A percentile compares a stretch with the other conserved stretches of the same genome.
These are phyloP conservation scores for Baeospora myosura DNA, from an alignment of 1,284 basidiomycete species.

Conservation along the genomic window DNA sequence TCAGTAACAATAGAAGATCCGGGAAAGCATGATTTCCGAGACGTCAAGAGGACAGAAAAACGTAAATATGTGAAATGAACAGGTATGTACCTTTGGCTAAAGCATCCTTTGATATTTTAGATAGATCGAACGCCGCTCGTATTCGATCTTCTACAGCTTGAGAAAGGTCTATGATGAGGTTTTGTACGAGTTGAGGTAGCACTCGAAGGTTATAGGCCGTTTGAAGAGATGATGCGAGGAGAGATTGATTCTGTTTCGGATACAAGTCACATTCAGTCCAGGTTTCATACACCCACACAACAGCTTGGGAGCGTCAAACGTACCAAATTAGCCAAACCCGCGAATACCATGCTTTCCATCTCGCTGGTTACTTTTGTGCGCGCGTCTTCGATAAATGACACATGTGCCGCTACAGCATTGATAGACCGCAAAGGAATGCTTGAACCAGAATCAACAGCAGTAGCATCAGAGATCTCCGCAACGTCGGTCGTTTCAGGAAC, in stretches of 20 bases:
- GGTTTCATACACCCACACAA: constrained; percentile 1
- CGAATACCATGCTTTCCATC: constrained; percentile 84
- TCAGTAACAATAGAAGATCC: too few species aligned
- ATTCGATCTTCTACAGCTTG: constrained; percentile 81
- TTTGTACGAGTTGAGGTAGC: constrained; percentile 76
- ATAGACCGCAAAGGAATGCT: constrained; percentile 60
- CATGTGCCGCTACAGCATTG: constrained; percentile 59
- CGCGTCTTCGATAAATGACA: constrained; percentile 66
- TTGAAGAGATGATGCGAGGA: constrained; percentile 87
- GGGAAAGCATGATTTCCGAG: constrained; percentile 3
- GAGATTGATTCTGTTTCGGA: constrained; percentile 66
- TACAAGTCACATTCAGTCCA: background rate
- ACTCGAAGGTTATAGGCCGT: constrained; percentile 89
- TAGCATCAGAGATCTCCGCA: constrained; percentile 10
- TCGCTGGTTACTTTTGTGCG: constrained; percentile 65
- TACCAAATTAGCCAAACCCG: constrained; percentile 70
- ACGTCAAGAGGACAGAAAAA: constrained; percentile 5
- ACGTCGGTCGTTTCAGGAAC: background rate
- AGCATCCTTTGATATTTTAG: constrained; percentile 79
- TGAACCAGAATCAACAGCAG: constrained; percentile 14
- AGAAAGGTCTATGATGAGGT: constrained; percentile 74
- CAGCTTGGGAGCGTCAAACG: constrained; percentile 19
- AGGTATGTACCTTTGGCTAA: constrained; percentile 57
- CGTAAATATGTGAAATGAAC: background rate
- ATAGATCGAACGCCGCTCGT: constrained; percentile 76